Evolutionary conservation across 176 grass and related monocot genomes (phyloP).

Genomic region (Puccinellia tenuiflora): DNA sequence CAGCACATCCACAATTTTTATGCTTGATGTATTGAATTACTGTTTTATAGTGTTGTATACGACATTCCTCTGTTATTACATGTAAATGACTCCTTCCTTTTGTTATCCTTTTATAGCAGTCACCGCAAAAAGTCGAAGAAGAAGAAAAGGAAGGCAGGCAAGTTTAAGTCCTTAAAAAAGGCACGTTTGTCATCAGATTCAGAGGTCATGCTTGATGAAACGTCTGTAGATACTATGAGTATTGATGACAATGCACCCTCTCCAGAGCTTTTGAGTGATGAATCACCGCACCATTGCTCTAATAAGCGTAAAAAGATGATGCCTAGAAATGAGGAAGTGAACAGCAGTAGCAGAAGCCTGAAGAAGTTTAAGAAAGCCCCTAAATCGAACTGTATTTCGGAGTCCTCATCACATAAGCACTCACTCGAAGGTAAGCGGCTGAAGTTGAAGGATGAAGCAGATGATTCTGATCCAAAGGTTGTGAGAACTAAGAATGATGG

Average conservation of each 20-base stretch:
- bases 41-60: slow-evolving; percentile 8
- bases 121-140: slow-evolving; percentile 74
- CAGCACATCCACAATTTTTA: neutral
- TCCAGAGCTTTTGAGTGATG: slow-evolving; percentile 61
- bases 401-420: slow-evolving; percentile 47
- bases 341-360: slow-evolving; percentile 41
- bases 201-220: slow-evolving; percentile 57
- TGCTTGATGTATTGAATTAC: neutral
- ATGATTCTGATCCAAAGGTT: slow-evolving; percentile 45
- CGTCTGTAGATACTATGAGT: slow-evolving; percentile 54
- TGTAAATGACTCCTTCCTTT: slow-evolving; percentile 12
- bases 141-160: slow-evolving; percentile 69
- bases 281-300: slow-evolving; percentile 48
- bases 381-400: slow-evolving; percentile 38
- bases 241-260: slow-evolving; percentile 70
- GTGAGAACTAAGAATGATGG: slow-evolving; percentile 46
- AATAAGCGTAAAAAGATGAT: slow-evolving; percentile 65
- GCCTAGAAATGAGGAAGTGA: slow-evolving; percentile 48
- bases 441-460: slow-evolving; percentile 39
- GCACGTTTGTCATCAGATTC: slow-evolving; percentile 60
- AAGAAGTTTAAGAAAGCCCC: slow-evolving; percentile 74
- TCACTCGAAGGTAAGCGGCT: slow-evolving; percentile 33
- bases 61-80: neutral
- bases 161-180: slow-evolving; percentile 89
- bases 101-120: slow-evolving; percentile 11